Conservation (phyloP, 2,329 filamentous ascomycete genomes). For the Cordyceps cicadae region DNA sequence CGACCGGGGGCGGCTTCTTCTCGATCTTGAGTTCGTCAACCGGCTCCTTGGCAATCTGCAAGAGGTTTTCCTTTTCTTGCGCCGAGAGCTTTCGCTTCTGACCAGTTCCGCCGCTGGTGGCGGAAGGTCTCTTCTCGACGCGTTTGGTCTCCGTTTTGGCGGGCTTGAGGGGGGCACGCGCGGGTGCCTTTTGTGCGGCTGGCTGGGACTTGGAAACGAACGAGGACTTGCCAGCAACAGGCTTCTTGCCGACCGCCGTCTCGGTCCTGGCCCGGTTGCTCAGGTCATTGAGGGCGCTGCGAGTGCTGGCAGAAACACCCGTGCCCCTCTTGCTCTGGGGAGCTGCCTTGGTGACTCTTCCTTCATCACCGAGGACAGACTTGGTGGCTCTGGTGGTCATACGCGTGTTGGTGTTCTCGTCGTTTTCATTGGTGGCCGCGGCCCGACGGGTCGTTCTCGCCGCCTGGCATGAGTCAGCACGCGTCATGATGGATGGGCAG, state of each 20-base stretch:
- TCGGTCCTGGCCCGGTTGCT: constrained; percentile 88
- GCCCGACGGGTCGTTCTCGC: constrained; percentile 65
- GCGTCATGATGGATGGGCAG: background rate
- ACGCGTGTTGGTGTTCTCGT: constrained; percentile 82
- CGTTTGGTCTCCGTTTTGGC: constrained; percentile 53
- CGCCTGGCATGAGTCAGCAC: constrained; percentile 28
- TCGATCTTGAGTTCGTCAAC: constrained; percentile 27
- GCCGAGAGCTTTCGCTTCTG: constrained; percentile 52
- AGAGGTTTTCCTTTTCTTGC: constrained; percentile 20
- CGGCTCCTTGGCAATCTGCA: constrained; percentile 10
- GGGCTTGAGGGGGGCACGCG: constrained; percentile 51
- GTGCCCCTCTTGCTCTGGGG: constrained; percentile 62
- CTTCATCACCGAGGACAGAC: constrained; percentile 56
- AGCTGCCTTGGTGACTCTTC: constrained; percentile 55
- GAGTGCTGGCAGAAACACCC: constrained; percentile 54
- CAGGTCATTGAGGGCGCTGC: constrained; percentile 82
- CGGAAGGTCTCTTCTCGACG: constrained; percentile 58
- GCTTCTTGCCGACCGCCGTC: constrained; percentile 66
- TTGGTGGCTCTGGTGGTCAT: constrained; percentile 93
- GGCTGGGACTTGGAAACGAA: constrained; percentile 76
- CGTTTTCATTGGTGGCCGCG: constrained; percentile 82
- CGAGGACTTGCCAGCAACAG: constrained; percentile 50
- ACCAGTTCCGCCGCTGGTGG: constrained; percentile 52
- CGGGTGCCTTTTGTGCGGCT: constrained; percentile 65
- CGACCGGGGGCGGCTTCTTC: constrained; percentile 21